Percentiles rank a stretch among this genome's conserved stretches.
phyloP scores from a whole-genome alignment of 2,329 filamentous ascomycete genomes.

The Bisporella sp. region DNA sequence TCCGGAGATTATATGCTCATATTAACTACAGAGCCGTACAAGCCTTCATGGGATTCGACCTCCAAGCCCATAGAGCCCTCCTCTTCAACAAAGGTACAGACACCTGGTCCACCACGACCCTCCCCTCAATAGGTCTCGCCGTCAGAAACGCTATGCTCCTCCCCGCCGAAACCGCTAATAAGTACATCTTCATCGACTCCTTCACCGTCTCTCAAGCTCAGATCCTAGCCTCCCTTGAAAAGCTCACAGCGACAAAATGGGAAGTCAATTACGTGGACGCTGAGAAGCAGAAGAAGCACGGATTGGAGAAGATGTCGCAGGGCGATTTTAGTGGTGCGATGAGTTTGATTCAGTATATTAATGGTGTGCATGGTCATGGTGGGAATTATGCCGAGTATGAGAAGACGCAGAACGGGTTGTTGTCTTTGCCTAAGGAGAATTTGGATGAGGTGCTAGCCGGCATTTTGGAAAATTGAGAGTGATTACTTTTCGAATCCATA shows the following conservation, averaged over 20 bases:
- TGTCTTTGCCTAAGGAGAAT: background rate
- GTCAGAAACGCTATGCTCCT: background rate
- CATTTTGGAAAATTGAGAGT: background rate
- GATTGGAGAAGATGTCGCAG: background rate
- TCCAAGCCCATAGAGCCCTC: background rate
- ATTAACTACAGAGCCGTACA: background rate
- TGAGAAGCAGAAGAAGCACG: background rate
- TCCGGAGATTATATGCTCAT: background rate
- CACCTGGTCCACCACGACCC: background rate
- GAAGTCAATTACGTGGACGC: background rate
- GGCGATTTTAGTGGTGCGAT: background rate
- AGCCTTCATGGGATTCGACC: background rate
- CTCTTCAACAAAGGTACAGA: background rate
- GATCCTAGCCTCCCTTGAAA: background rate
- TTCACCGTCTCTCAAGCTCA: constrained; percentile 1
- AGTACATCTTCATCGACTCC: constrained; percentile 1
- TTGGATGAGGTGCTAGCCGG: background rate
- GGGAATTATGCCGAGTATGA: constrained; percentile 6
- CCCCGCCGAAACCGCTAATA: background rate
- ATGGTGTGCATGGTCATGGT: background rate
- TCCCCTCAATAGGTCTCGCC: background rate
- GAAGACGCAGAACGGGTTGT: constrained; percentile 17
- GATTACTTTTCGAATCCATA: too few relatives aligned
- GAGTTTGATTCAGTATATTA: constrained; percentile 5
- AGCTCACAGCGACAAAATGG: background rate